A percentile compares a stretch with the other conserved stretches of the same genome.
Evolutionary conservation across 2,329 filamentous ascomycete species (phyloP).

Genomic region (Scolecobasidium constrictum): DNA sequence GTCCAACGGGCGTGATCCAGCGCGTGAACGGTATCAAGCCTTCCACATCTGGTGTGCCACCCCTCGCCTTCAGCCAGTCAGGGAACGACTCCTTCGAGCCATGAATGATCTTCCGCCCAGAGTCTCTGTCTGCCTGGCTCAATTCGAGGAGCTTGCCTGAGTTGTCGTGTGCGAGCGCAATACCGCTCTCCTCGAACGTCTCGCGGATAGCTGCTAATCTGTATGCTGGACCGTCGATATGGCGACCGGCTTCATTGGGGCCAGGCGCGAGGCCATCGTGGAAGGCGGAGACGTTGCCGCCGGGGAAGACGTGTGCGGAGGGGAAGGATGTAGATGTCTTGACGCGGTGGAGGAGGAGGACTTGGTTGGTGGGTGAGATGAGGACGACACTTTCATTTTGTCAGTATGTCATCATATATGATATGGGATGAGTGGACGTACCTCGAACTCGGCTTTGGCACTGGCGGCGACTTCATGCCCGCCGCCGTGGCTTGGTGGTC

Average conservation of each 20-base stretch:
- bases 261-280: conserved; percentile 59
- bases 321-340: conserved; percentile 74
- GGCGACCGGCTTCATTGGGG: conserved; percentile 42
- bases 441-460: conserved; percentile 9
- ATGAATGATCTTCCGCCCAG: conserved; percentile 60
- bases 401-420: background rate
- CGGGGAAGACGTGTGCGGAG: conserved; percentile 90
- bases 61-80: conserved; percentile 50
- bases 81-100: conserved; percentile 52
- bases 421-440: background rate
- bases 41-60: conserved; percentile 54
- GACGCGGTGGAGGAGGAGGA: conserved; percentile 80
- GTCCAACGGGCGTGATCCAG: conserved; percentile 73
- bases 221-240: conserved; percentile 63
- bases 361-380: conserved; percentile 74
- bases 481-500: background rate
- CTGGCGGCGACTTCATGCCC: conserved; percentile 4
- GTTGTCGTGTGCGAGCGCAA: conserved; percentile 56
- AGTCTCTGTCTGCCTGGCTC: conserved; percentile 47
- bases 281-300: conserved; percentile 66
- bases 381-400: conserved; percentile 56
- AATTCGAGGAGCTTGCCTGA: conserved; percentile 50
- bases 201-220: conserved; percentile 78
- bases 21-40: conserved; percentile 72
- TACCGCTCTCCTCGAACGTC: conserved; percentile 90